These are phyloP conservation scores for Nigrospora osmanthi DNA, from an alignment of 2,329 filamentous ascomycete species.

Conservation along the genomic window DNA sequence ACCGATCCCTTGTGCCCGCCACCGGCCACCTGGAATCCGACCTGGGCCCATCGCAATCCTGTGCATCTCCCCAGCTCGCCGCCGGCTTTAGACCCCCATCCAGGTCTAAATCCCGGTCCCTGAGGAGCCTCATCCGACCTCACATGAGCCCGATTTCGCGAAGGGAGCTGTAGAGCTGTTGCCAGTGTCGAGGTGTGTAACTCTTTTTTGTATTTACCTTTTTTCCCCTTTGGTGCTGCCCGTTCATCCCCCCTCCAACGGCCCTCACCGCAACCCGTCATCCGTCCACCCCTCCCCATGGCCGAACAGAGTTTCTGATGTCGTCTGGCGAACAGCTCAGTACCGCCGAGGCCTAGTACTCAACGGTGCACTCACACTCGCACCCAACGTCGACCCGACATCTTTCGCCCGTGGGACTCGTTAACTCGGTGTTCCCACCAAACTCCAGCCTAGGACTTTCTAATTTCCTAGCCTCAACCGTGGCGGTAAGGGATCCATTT, in stretches of 20 bases:
- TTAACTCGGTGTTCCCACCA: constrained; percentile 56
- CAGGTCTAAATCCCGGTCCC: constrained; percentile 23
- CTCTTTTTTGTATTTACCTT: no score
- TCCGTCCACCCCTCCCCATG: no score
- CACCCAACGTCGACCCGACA: constrained; percentile 27
- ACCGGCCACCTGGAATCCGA: constrained; percentile 21
- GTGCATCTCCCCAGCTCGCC: constrained; percentile 19
- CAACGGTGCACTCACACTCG: constrained; percentile 34
- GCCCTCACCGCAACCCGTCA: no score
- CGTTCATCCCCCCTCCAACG: not conserved
- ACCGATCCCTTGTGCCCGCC: constrained; percentile 17
- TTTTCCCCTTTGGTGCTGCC: not conserved
- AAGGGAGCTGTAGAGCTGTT: constrained; percentile 19
- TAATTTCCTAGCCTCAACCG: constrained; percentile 38
- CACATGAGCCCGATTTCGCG: constrained; percentile 22
- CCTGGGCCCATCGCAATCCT: constrained; percentile 22
- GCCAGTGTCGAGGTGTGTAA: constrained; percentile 25
- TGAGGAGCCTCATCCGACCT: constrained; percentile 20
- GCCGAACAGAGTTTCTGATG: no score
- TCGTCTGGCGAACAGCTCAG: constrained; percentile 24
- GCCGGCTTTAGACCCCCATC: constrained; percentile 21
- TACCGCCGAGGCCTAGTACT: constrained; percentile 30
- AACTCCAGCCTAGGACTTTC: constrained; percentile 34
- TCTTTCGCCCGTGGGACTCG: constrained; percentile 48
- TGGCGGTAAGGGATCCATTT: constrained; percentile 42